phyloP scores from a whole-genome alignment of 306 rosid species.

The Rosa rugosa region DNA sequence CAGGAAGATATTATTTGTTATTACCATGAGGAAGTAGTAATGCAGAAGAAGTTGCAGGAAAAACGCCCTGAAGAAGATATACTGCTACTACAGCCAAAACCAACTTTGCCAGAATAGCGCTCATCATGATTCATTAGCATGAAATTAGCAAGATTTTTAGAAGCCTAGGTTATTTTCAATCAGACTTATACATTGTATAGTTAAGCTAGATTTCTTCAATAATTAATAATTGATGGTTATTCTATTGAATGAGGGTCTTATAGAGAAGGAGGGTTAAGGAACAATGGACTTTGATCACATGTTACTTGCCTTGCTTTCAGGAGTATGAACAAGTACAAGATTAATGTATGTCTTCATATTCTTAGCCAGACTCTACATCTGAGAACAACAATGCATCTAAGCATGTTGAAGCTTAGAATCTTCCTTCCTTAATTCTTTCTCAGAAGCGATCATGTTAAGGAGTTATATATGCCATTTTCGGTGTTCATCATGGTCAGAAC shows the following conservation, averaged over 20 bases:
- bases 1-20: background rate
- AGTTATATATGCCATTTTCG: background rate
- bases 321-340: background rate
- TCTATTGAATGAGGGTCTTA: background rate
- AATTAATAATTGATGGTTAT: background rate
- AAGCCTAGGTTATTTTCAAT: background rate
- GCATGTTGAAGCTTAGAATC: background rate
- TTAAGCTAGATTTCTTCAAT: constrained; percentile 1
- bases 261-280: background rate
- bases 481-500: background rate
- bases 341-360: background rate
- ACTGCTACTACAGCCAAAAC: constrained; percentile 14
- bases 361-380: background rate
- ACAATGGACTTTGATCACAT: background rate
- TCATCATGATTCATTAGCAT: constrained; percentile 17
- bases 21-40: constrained; percentile 5
- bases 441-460: background rate
- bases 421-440: background rate
- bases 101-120: constrained; percentile 14
- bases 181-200: background rate
- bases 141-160: background rate
- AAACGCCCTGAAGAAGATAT: constrained; percentile 15
- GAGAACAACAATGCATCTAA: background rate
- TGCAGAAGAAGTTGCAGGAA: constrained; percentile 11
- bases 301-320: background rate